These are phyloP conservation scores for Neoboletus magnificus DNA, from an alignment of 768 basidiomycete genomes.

Conservation along the genomic window DNA sequence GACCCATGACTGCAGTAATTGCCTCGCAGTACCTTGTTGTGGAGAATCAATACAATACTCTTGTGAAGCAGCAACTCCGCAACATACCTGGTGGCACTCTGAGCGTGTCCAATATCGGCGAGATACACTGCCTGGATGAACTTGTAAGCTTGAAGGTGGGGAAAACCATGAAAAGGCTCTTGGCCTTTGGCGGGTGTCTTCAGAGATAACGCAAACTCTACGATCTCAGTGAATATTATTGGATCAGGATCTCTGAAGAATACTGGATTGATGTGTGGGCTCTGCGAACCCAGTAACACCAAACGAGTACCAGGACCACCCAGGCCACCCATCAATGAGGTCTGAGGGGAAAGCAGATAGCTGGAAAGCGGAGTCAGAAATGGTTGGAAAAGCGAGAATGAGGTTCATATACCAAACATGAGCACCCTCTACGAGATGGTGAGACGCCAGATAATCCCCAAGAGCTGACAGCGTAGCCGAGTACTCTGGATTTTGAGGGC, in stretches of 20 bases:
- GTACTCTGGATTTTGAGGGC: conserved; percentile 62
- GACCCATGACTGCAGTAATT: conserved; percentile 62
- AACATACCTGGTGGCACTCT: conserved; percentile 69
- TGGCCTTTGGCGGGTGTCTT: conserved; percentile 75
- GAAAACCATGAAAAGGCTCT: conserved; percentile 77
- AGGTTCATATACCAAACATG: conserved; percentile 72
- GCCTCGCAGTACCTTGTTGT: conserved; percentile 91
- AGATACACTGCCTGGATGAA: conserved; percentile 72
- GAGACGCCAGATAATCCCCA: conserved; percentile 74
- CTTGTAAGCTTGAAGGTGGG: conserved; percentile 86
- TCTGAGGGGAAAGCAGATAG: conserved; percentile 83
- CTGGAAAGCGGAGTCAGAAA: conserved; percentile 37
- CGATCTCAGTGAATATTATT: conserved; percentile 82
- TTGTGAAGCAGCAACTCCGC: neutral
- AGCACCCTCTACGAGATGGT: conserved; percentile 78
- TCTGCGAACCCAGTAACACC: conserved; percentile 67
- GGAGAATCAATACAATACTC: conserved; percentile 1
- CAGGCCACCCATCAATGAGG: conserved; percentile 68
- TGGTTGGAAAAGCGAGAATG: neutral
- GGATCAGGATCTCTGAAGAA: conserved; percentile 69
- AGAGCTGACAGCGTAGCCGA: conserved; percentile 77
- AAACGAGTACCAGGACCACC: conserved; percentile 66
- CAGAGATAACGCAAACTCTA: conserved; percentile 86
- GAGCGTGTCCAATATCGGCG: conserved; percentile 78
- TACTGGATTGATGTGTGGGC: conserved; percentile 46